Conservation (phyloP, 2,329 filamentous ascomycete genomes). For the Pseudogymnoascus sp. region DNA sequence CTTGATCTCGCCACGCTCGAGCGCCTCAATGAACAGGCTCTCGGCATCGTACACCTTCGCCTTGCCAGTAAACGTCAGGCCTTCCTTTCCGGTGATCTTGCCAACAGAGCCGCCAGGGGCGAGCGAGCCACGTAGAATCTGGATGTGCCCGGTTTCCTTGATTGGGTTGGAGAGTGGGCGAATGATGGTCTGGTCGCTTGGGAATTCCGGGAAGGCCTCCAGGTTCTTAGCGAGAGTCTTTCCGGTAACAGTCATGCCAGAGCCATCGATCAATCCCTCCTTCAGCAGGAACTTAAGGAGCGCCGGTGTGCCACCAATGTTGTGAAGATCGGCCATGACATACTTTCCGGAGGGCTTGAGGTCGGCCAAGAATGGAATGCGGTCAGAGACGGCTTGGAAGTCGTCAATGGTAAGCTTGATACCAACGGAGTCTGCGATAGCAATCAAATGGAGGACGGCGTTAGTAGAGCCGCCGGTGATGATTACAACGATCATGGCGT, state of each 20-base stretch:
- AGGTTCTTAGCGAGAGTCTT: constrained; percentile 52
- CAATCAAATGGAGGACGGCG: constrained; percentile 76
- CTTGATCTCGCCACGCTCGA: constrained; percentile 61
- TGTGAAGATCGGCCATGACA: constrained; percentile 51
- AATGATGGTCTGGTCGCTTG: constrained; percentile 63
- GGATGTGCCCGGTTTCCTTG: constrained; percentile 64
- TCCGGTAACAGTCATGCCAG: constrained; percentile 53
- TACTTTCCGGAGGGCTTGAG: constrained; percentile 69
- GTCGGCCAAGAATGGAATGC: constrained; percentile 72
- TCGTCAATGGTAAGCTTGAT: constrained; percentile 79
- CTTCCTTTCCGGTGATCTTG: constrained; percentile 73
- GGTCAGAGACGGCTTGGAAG: constrained; percentile 75
- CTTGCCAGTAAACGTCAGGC: constrained; percentile 58
- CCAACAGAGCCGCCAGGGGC: constrained; percentile 64
- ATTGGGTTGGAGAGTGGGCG: constrained; percentile 61
- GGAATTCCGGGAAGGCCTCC: constrained; percentile 54
- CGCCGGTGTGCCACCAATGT: constrained; percentile 50
- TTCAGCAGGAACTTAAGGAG: constrained; percentile 51
- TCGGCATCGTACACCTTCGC: constrained; percentile 65
- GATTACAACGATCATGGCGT: constrained; percentile 76
- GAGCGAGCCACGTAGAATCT: constrained; percentile 63
- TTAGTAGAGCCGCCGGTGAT: constrained; percentile 81
- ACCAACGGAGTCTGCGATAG: constrained; percentile 73
- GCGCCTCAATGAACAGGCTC: constrained; percentile 59
- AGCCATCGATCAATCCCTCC: constrained; percentile 51